Conservation (phyloP, 495 filamentous ascomycete genomes). For the Penicillium malachiteum region DNA sequence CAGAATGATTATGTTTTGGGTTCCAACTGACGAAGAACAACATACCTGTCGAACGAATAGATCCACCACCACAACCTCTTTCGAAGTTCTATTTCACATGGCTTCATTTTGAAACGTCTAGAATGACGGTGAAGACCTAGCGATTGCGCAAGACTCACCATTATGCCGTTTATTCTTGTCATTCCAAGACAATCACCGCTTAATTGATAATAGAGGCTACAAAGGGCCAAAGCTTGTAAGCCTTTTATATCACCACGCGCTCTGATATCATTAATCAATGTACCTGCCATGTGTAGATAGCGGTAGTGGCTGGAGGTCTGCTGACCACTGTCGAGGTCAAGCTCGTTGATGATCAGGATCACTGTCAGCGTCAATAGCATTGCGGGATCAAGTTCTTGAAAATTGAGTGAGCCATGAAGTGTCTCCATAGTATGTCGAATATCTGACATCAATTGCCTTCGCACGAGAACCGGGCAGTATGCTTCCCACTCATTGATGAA, state of each 20-base stretch:
- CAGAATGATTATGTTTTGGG: neutral
- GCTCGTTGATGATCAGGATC: conserved; percentile 2
- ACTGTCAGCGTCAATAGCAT: neutral
- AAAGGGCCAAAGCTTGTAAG: conserved; percentile 9
- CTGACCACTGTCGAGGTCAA: neutral
- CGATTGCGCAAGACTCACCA: conserved; percentile 12
- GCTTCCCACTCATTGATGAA: conserved; percentile 8
- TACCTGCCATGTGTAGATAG: neutral
- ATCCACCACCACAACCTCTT: conserved; percentile 21
- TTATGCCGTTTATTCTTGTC: conserved; percentile 6
- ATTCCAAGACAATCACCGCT: conserved; percentile 4
- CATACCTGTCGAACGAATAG: conserved; percentile 13
- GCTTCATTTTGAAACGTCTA: conserved; percentile 12
- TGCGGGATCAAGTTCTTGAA: neutral
- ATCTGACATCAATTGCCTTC: neutral
- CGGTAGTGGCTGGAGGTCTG: neutral
- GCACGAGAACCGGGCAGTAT: conserved; percentile 6
- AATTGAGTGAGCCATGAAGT: neutral
- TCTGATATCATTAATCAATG: neutral
- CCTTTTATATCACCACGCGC: conserved; percentile 2
- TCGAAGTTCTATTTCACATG: conserved; percentile 12
- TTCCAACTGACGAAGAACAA: neutral
- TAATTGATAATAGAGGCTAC: conserved; percentile 2
- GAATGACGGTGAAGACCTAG: conserved; percentile 16
- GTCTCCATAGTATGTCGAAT: neutral